Base-by-base conservation (phyloP, 257 asterid genomes). In the Solanum phureja region DNA sequence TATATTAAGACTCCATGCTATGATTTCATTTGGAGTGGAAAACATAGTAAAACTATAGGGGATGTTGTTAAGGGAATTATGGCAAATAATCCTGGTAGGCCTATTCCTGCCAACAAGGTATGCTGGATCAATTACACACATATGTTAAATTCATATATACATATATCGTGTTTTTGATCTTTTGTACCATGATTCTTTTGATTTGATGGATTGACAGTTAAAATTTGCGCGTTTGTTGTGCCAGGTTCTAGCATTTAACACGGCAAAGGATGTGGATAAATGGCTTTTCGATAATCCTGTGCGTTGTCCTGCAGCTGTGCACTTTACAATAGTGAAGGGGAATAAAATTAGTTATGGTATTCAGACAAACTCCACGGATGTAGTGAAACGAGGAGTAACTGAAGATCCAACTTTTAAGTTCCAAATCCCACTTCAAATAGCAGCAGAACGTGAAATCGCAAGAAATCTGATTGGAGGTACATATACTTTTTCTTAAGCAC, bases 401-500 rank as follows among this genome's bases (percentile, higher is more conserved):
- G 96, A 95, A 89, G 98, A 96, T 92, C 98, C 98, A 23, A 94
- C 97, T n/a, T 92, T 95, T 87, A 95, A 95, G 74, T 92, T 95
- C 92, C 98, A 95, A 90, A 92, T 94, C 89, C 99, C 99, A 29
- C 98, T 96, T 89, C 99, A 96, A 90, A 92, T 96, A 88, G 98
- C 99, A 77, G 98, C 96, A 33, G 99, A 96, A 91, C 95, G 99
- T 37, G 98, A 96, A 90, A 95, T 96, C 73, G 98, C 95, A 5
- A 92, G 98, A 90, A 85, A 93, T 86, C 89, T 96, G n/a, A 88
- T 96, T 86, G 95, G 95, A 92, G 98, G 98, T 95, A 89, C 49
- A 72, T 56, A 31, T 34, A 38, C 37, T 76, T 58, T 58, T 82
- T 52, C 49, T 60, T 37, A 46, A 75, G 34, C 83, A 75, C 82